These are phyloP conservation scores for Plasmopara viticola DNA, from an alignment of 352 stramenopile genomes.

Conservation along the genomic window DNA sequence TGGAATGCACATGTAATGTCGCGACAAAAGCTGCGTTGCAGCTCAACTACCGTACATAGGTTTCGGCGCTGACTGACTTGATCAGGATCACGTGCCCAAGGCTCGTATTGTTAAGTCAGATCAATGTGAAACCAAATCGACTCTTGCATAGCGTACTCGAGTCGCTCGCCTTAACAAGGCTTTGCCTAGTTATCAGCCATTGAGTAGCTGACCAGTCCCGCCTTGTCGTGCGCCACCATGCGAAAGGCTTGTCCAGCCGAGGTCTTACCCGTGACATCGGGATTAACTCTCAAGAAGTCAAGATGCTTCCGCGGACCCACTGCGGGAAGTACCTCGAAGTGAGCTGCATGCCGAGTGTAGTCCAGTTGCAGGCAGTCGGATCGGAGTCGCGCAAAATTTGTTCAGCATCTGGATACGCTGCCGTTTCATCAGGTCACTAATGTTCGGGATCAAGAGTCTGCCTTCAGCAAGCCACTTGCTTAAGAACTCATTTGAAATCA, in stretches of 20 bases:
- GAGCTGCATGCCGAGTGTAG: background rate
- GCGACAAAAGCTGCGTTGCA: background rate
- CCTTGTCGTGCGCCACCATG: background rate
- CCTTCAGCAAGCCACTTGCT: no score
- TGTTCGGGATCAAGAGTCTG: no score
- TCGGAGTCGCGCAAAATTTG: background rate
- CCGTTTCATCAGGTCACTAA: background rate
- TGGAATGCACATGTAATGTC: background rate
- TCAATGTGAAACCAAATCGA: no score
- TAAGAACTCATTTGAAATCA: no score
- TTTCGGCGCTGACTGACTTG: background rate
- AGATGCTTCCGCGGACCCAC: background rate
- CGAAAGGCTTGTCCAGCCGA: background rate
- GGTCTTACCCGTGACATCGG: background rate
- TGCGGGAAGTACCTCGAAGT: background rate
- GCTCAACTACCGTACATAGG: background rate
- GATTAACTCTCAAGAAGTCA: background rate
- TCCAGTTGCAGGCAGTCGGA: background rate
- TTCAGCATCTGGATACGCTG: background rate
- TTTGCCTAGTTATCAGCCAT: background rate
- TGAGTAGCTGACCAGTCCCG: background rate
- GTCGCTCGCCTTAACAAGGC: background rate
- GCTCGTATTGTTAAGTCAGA: background rate
- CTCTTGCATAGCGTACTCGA: conserved; percentile 1
- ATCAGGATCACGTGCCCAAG: background rate